Evolutionary conservation across 345 rosid genomes (phyloP), one percentile per base, ranked within the genome.

Genomic region (Brassica carinata): DNA sequence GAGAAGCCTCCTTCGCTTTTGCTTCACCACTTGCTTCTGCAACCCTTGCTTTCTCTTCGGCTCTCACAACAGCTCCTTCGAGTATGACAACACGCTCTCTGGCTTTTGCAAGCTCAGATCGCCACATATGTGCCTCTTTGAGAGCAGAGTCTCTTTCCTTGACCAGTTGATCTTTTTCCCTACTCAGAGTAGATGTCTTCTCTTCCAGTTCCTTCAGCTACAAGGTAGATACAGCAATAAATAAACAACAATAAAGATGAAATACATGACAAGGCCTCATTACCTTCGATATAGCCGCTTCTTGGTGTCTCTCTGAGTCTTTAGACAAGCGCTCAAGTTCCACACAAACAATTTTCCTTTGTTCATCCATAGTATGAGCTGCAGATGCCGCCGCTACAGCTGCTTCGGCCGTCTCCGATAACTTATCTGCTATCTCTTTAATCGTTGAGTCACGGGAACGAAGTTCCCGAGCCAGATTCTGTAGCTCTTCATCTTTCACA

Each of bases 311-410:
- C 70, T 85, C 89, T 36, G 88, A 85, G 68, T 86, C 89, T 83
- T 86, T 88, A 64, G 84, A 87, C 75, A 94, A 64, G 63, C 88
- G 90, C 83, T 90, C 98, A 77, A 94, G 78, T 87, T 96, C 97
- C 51, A 81, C 85, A 74, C 91, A 92, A 55, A 87, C 93, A 43
- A 87, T 83, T 83, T 88, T 90, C 83, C 98, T 86, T 67, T 94
- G 99, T 80, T 92, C 97, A 85, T 94, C 98, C 95, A 96, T 92
- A 11, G 88, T 80, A 75, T 88, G 93, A 67, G 98, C 97, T 17
- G 99, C 97, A 77, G 92, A 84, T 64, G 99, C 99, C 7, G 99
- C 99, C 82, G 90, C 89, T 85, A 94, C 97, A 70, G 98, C 98
- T 80, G 99, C 98, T 86, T 96, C 99, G 72, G 99, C 97, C 3